Percentiles rank a stretch among this genome's conserved stretches.
phyloP scores from a whole-genome alignment of 768 basidiomycete genomes.

The Termitomyces heimii region DNA sequence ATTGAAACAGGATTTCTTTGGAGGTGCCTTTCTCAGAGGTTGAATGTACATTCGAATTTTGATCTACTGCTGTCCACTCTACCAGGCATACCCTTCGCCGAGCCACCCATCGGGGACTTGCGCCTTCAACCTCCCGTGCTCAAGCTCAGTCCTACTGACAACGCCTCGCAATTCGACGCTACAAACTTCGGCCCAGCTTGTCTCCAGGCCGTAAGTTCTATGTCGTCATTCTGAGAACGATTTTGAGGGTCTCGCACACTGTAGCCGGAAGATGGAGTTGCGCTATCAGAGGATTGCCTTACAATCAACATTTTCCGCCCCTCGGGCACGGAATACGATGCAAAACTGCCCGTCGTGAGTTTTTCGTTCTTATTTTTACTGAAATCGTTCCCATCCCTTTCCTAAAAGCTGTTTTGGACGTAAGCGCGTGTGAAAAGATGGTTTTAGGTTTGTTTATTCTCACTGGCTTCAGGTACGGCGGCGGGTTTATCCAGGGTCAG shows the following conservation, averaged over 20 bases:
- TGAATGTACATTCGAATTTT: background rate
- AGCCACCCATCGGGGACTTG: slow-evolving; percentile 43
- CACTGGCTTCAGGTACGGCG: background rate
- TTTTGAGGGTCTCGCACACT: too few species aligned
- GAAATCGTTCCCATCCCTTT: background rate
- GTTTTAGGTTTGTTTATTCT: background rate
- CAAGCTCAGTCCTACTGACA: slow-evolving; percentile 31
- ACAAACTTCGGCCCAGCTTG: slow-evolving; percentile 34
- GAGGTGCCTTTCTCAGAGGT: slow-evolving; percentile 24
- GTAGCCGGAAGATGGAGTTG: background rate
- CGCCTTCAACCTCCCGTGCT: slow-evolving; percentile 24
- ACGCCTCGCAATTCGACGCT: slow-evolving; percentile 34
- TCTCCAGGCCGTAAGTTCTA: slow-evolving; percentile 34
- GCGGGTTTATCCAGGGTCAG: background rate
- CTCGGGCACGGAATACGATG: slow-evolving; percentile 20
- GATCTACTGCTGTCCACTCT: slow-evolving; percentile 3
- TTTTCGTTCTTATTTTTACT: too few species aligned
- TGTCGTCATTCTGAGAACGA: background rate
- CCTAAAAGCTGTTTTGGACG: slow-evolving; percentile 33
- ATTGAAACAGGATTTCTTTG: slow-evolving; percentile 40
- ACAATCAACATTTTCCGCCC: slow-evolving; percentile 56
- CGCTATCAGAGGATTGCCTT: slow-evolving; percentile 52
- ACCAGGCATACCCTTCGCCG: slow-evolving; percentile 49
- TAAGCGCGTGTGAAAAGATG: slow-evolving; percentile 11
- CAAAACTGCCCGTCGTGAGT: slow-evolving; percentile 34